A percentile compares a stretch with the other conserved stretches of the same genome.
These are phyloP conservation scores for Annona cherimola DNA, from an alignment of 164 flowering plant genomes.

Conservation along the genomic window DNA sequence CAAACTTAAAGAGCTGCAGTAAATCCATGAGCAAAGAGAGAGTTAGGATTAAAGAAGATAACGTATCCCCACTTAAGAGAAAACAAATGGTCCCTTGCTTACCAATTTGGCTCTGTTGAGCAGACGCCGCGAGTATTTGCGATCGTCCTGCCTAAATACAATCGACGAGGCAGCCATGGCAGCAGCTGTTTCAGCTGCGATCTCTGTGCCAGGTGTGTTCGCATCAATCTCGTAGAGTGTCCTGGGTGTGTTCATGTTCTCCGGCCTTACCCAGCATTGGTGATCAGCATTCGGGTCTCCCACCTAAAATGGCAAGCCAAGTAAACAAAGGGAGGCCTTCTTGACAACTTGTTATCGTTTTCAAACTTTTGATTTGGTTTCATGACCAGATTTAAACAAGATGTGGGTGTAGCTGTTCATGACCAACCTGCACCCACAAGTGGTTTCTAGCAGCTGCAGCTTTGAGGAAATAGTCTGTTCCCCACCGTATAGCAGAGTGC, in stretches of 20 bases:
- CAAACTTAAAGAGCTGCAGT: conserved; percentile 70
- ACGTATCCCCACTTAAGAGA: not conserved
- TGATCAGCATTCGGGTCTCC: conserved; percentile 80
- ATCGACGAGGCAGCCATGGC: conserved; percentile 85
- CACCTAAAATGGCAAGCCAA: conserved; percentile 32
- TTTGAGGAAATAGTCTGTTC: conserved; percentile 84
- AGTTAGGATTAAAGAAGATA: no score
- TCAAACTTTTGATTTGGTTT: no score
- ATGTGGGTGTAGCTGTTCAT: not conserved
- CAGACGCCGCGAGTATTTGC: conserved; percentile 49
- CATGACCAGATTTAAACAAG: not conserved
- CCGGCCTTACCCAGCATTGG: conserved; percentile 81
- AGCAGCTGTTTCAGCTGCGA: conserved; percentile 88
- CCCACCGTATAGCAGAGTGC: conserved; percentile 59
- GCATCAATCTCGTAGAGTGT: conserved; percentile 50
- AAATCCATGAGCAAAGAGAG: not conserved
- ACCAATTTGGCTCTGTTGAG: conserved; percentile 80
- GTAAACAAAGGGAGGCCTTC: not conserved
- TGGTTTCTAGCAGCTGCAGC: conserved; percentile 29
- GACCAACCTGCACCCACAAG: conserved; percentile 65
- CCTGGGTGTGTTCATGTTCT: conserved; percentile 75
- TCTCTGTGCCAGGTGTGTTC: conserved; percentile 66
- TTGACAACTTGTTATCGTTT: not conserved
- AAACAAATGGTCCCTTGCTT: not conserved
- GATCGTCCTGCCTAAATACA: conserved; percentile 44